A percentile compares a stretch with the other conserved stretches of the same genome.
phyloP scores from a whole-genome alignment of 257 asterid genomes.

The Osmanthus fragrans region DNA sequence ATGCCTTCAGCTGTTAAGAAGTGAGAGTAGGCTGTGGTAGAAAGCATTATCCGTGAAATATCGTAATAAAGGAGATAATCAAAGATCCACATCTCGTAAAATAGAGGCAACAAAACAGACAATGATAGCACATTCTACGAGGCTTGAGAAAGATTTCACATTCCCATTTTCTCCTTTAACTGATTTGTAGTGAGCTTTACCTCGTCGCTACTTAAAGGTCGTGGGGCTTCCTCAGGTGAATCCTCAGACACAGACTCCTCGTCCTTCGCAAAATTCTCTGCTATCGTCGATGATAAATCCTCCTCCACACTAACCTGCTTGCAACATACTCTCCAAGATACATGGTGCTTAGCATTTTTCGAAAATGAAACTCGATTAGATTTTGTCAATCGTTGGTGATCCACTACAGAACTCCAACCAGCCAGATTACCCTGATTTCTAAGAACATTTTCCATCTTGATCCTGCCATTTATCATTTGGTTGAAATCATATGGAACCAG shows the following conservation, averaged over 20 bases:
- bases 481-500: not conserved
- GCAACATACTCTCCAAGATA: slow-evolving; percentile 43
- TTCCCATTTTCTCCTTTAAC: not conserved
- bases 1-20: slow-evolving; percentile 58
- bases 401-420: slow-evolving; percentile 27
- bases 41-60: slow-evolving; percentile 6
- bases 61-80: not conserved
- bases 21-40: slow-evolving; percentile 4
- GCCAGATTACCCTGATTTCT: slow-evolving; percentile 27
- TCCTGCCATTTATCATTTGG: slow-evolving; percentile 36
- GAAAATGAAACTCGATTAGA: slow-evolving; percentile 30
- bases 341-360: slow-evolving; percentile 18
- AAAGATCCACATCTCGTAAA: not conserved
- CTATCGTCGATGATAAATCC: slow-evolving; percentile 44
- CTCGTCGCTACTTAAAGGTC: slow-evolving; percentile 53
- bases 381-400: slow-evolving; percentile 24
- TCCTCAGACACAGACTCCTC: slow-evolving; percentile 32
- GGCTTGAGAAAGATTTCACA: not conserved
- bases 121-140: not conserved
- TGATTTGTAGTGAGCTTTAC: slow-evolving; percentile 31
- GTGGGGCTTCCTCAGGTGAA: slow-evolving; percentile 29
- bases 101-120: not conserved
- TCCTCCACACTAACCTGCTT: slow-evolving; percentile 55
- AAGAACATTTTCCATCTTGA: slow-evolving; percentile 24
- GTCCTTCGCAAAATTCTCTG: slow-evolving; percentile 31